Base-by-base conservation (phyloP, 495 filamentous ascomycete genomes). In the Bryoglossum gracile region DNA sequence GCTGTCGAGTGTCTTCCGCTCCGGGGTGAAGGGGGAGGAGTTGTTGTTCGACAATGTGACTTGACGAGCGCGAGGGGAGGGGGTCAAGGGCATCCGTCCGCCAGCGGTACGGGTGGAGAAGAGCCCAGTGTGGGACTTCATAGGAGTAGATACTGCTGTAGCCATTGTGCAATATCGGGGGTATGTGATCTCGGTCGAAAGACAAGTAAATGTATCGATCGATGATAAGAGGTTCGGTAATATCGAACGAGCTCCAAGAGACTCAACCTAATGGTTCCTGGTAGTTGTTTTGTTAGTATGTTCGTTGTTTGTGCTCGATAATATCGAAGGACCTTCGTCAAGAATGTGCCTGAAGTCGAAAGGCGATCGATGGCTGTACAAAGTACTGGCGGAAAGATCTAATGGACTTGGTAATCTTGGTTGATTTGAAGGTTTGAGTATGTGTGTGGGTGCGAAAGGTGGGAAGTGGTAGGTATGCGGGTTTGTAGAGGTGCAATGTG, bases 91-190 rank as follows among this genome's bases (percentile, higher is more conserved):
- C 77, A 94, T 88, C 42, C 94, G 87, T 60, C 90, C 89, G 64
- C 90, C 91, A 59, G 89, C 92, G 59, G 89, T 91, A 65, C 87
- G 88, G 55, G 84, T 80, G 49, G 87, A 91, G 73, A 98, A 96
- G 59, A 95, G 76, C 45, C 87, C 87, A 67, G 84, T 79, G 67
- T 95, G 91, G 75, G 84, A 89, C 77, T 94, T 95, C 63, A 91
- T 73, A 33, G 92, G 92, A 48, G 92, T 98, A 46, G 86, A 85
- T 63, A 96, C 83, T 67, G 81, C 77, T 62, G 87, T 86, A 65
- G 92, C 89, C 92, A 97, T 98, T 61, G 56, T 76, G 66, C 48
- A 61, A 55, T 65, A 65, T 65, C 51, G n/a, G 26, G 23, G 48
- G 38, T 55, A 50, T 56, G 48, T 59, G 55, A 58, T 61, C 65